Base-by-base conservation (phyloP, 805 yeast species). In the Barnettozyma californica region DNA sequence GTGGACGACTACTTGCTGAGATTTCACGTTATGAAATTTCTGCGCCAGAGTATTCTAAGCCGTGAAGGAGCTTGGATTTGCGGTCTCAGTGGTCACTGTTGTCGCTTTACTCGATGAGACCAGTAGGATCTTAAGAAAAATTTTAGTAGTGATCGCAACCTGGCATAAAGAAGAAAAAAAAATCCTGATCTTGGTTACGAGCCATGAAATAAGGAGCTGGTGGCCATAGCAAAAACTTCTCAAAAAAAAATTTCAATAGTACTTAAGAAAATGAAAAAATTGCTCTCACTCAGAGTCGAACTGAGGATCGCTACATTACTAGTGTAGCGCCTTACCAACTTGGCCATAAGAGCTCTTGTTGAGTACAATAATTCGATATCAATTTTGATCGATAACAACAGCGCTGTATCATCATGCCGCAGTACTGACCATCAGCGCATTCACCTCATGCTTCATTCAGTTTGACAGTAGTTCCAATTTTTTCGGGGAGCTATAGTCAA, bases 321-420 rank as follows among this genome's bases (percentile, higher is more conserved):
- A 79, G 83, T 78, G 83, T 79, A 74, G 76, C 83, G 84, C 84
- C 77, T 68, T 73, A 69, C 68, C 87, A 79, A 70, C 77, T 73
- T 71, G 76, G 77, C 76, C 77, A 73, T 71, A 72, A 68, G 71
- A 73, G 76, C 75, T 47, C 29, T 31, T 43, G 8, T 8, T 23
- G 8, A 5, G 7, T 23, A 23, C 7, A 23, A 23, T 5, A 23
- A 23, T 5, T 5, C 25, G 8, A 8, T 23, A 23, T n/a, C n/a
- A n/a, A n/a, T n/a, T n/a, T n/a, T n/a, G n/a, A n/a, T n/a, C n/a
- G n/a, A n/a, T n/a, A n/a, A n/a, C n/a, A n/a, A n/a, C n/a, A n/a
- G n/a, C n/a, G n/a, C n/a, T n/a, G n/a, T n/a, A n/a, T n/a, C n/a
- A n/a, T n/a, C n/a, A n/a, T n/a, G n/a, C n/a, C n/a, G n/a, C n/a